Percentiles rank a stretch among this genome's conserved stretches.
These are phyloP conservation scores for Syzygium syzygioides DNA, from an alignment of 441 rosid genomes.

Conservation along the genomic window DNA sequence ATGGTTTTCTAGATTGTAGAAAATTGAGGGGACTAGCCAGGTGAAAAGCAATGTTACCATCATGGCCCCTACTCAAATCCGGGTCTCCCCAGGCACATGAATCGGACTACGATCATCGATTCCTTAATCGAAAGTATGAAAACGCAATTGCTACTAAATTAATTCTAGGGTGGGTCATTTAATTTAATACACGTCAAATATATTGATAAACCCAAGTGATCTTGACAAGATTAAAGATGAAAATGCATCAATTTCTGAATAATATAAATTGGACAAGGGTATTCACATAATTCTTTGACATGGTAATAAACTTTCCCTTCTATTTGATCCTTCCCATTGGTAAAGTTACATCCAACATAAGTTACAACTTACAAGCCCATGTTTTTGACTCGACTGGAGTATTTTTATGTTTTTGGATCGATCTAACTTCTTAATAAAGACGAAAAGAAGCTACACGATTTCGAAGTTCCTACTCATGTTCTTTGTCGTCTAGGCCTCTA, in stretches of 20 bases:
- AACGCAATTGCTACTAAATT: neutral
- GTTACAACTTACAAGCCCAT: neutral
- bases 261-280: neutral
- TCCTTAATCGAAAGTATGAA: neutral
- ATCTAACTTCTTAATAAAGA: neutral
- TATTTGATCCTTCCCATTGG: neutral
- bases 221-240: neutral
- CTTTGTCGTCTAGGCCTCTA: neutral
- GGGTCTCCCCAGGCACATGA: rapidly evolving
- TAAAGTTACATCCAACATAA: neutral
- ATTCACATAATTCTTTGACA: neutral
- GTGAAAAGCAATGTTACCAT: neutral
- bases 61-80: rapidly evolving
- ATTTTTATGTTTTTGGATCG: neutral
- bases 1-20: neutral
- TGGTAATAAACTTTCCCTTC: neutral
- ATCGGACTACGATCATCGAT: neutral
- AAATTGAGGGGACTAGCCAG: neutral
- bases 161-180: neutral
- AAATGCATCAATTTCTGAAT: neutral
- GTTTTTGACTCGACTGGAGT: neutral
- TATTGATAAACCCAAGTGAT: neutral
- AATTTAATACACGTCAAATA: neutral
- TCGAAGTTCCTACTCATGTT: neutral
- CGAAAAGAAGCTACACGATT: neutral